Base-by-base conservation (phyloP, 2,329 filamentous ascomycete genomes). In the Calonectria henricotiae region DNA sequence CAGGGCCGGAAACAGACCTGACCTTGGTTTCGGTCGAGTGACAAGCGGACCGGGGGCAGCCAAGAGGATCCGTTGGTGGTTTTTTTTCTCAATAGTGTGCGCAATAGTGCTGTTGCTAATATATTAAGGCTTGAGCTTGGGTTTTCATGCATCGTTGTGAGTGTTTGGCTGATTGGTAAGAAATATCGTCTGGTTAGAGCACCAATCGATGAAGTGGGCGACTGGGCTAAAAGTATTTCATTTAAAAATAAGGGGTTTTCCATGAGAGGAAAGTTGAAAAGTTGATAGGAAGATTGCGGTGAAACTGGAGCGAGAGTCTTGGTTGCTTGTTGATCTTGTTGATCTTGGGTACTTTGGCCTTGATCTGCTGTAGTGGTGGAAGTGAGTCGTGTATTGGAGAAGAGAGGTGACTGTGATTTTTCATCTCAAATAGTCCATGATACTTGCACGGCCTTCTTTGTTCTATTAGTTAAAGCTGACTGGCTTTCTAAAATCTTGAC, bases 1-100 rank as follows among this genome's bases (percentile, higher is more conserved):
- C n/a, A 32, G 43, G 51, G 25, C 51, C 51, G 12, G 35, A 58
- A 58, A 39, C 51, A 58, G 51, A 58, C 35, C 15, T 27, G 32
- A 25, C 20, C 9, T 46, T 9, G 43, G 20, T 9, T 12, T 17
- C 12, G 35, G 35, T 46, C n/a, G 43, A 20, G 51, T 39, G 25
- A n/a, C 32, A 25, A 39, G 32, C 11, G 20, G 32, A 7, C 13
- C 20, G 23, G 37, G 25, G 13, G 23, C 32, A 9, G 35, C 25
- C 47, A n/a, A 51, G n/a, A 7, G 20, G 32, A 4, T 2, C 15
- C 30, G 15, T 39, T 12, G 15, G 20, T 11, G 15, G 9, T 25
- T 37, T 17, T 23, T 15, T 9, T 3, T 25, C 23, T 20, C 20
- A n/a, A 44, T 20, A 44, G 41, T 44, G n/a, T 20, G 17, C n/a